Evolutionary conservation across 345 rosid genomes (phyloP).

Genomic region (Physaria fendleri): DNA sequence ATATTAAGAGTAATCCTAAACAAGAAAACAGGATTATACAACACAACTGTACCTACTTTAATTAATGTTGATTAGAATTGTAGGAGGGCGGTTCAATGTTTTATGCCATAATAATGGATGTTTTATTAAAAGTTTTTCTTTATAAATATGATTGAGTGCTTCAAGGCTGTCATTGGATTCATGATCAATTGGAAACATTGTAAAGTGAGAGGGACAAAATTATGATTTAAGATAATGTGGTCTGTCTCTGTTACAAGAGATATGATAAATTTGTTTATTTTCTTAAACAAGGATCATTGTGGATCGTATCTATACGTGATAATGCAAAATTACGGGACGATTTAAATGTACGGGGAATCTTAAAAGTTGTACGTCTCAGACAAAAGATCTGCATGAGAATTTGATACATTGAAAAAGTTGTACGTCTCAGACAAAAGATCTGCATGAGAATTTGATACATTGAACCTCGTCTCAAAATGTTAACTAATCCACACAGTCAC

Average conservation of each 20-base stretch:
- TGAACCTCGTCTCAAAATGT: constrained; percentile 9
- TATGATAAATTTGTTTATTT: constrained; percentile 7
- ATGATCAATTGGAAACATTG: constrained; percentile 5
- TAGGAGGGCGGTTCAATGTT: constrained; percentile 27
- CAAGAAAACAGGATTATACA: background rate
- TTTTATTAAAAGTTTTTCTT: background rate
- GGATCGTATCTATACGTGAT: background rate
- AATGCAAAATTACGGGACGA: background rate
- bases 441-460: constrained; percentile 20
- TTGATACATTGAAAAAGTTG: constrained; percentile 21
- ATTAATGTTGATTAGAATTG: constrained; percentile 4
- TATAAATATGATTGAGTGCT: background rate
- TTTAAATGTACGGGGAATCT: constrained; percentile 15
- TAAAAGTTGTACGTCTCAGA: constrained; percentile 8
- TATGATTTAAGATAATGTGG: constrained; percentile 17
- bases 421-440: constrained; percentile 20
- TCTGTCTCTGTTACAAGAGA: constrained; percentile 6
- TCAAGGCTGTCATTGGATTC: constrained; percentile 19
- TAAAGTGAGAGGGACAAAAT: constrained; percentile 17
- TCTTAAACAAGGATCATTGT: background rate
- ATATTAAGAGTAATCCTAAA: background rate
- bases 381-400: constrained; percentile 18
- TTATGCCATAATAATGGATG: background rate
- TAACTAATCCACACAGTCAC: background rate
- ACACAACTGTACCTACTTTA: background rate